phyloP scores from a whole-genome alignment of 768 basidiomycete genomes.

The Suillus variegatus region DNA sequence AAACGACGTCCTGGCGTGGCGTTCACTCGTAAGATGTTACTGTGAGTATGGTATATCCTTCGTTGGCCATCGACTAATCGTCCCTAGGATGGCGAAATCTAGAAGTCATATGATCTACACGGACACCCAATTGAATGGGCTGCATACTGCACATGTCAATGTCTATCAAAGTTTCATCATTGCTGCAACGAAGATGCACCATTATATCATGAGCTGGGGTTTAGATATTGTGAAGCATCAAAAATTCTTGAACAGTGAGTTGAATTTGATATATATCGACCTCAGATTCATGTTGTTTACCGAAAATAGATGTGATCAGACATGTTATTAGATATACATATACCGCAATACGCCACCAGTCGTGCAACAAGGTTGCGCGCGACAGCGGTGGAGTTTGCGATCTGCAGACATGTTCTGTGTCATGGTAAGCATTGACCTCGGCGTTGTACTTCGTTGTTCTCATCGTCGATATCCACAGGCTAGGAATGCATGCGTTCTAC shows the following conservation, averaged over 20 bases:
- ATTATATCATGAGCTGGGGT: slow-evolving; percentile 71
- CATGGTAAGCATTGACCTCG: slow-evolving; percentile 52
- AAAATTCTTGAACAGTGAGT: slow-evolving; percentile 58
- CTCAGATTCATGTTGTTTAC: neutral
- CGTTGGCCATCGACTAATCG: slow-evolving; percentile 9
- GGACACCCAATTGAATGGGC: slow-evolving; percentile 69
- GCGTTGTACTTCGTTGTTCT: slow-evolving; percentile 7
- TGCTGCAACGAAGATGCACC: slow-evolving; percentile 83
- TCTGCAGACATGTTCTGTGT: slow-evolving; percentile 50
- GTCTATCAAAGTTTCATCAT: slow-evolving; percentile 86
- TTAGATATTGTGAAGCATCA: slow-evolving; percentile 42
- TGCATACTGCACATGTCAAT: slow-evolving; percentile 68
- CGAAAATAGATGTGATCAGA: slow-evolving; percentile 54
- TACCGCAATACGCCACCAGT: slow-evolving; percentile 49
- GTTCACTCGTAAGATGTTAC: slow-evolving; percentile 75
- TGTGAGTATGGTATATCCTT: slow-evolving; percentile 44
- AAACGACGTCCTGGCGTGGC: slow-evolving; percentile 62
- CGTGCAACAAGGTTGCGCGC: slow-evolving; percentile 40
- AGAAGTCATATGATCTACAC: slow-evolving; percentile 80
- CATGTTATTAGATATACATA: slow-evolving; percentile 62
- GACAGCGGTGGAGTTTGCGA: slow-evolving; percentile 39
- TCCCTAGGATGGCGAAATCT: slow-evolving; percentile 63
- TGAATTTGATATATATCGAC: neutral
- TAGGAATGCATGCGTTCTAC: slow-evolving; percentile 80
- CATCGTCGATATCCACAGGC: slow-evolving; percentile 45